phyloP scores from a whole-genome alignment of 495 filamentous ascomycete species.

The Durotheca rogersii region DNA sequence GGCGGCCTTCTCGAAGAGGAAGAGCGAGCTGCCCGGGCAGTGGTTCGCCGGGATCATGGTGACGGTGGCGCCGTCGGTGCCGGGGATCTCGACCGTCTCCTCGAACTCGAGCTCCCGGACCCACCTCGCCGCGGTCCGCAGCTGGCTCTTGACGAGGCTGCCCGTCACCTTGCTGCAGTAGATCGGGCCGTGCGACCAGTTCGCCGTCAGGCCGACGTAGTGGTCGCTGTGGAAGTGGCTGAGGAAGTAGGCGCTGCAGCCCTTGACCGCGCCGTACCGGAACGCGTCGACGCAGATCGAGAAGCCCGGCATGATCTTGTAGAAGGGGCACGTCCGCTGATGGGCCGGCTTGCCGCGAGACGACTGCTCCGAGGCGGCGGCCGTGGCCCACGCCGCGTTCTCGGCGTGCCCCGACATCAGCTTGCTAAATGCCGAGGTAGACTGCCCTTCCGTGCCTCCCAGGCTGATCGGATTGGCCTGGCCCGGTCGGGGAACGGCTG shows the following conservation, averaged over 20 bases:
- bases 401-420: conserved; percentile 90
- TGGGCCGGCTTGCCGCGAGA: conserved; percentile 88
- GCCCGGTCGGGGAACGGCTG: conserved; percentile 69
- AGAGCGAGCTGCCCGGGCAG: conserved; percentile 91
- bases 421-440: conserved; percentile 78
- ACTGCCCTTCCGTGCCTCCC: conserved; percentile 36
- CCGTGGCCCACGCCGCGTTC: conserved; percentile 83
- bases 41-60: conserved; percentile 98
- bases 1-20: conserved; percentile 80
- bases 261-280: conserved; percentile 88
- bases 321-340: conserved; percentile 91
- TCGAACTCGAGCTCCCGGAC: conserved; percentile 87
- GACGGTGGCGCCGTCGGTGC: conserved; percentile 76
- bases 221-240: conserved; percentile 98
- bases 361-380: conserved; percentile 73
- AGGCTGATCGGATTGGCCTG: conserved; percentile 72
- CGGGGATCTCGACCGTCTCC: conserved; percentile 71
- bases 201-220: conserved; percentile 85
- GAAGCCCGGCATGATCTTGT: conserved; percentile 93
- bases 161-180: conserved; percentile 93
- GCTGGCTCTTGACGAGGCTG: conserved; percentile 82
- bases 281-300: conserved; percentile 96
- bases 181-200: conserved; percentile 91
- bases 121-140: conserved; percentile 83
- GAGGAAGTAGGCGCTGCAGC: conserved; percentile 92